phyloP scores from a whole-genome alignment of 2,329 filamentous ascomycete genomes.

The Alternaria brassicicola region DNA sequence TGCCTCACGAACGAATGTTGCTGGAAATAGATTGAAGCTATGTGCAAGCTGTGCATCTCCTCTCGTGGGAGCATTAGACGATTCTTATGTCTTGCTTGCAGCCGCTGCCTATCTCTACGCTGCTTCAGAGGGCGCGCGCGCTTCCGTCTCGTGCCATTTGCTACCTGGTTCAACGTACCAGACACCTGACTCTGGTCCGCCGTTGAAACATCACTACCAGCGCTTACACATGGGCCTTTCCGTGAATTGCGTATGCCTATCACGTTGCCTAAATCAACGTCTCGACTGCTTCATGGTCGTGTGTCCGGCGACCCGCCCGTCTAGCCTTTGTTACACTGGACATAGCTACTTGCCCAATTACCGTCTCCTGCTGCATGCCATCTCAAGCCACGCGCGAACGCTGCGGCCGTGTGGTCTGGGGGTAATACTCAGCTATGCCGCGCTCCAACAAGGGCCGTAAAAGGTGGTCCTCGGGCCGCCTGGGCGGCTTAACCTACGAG shows the following conservation, averaged over 20 bases:
- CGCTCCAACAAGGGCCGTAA: constrained; percentile 8
- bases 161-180: constrained; percentile 36
- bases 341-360: constrained; percentile 32
- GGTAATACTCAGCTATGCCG: constrained; percentile 23
- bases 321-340: constrained; percentile 27
- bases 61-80: constrained; percentile 34
- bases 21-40: constrained; percentile 30
- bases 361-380: constrained; percentile 21
- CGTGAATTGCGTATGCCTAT: constrained; percentile 29
- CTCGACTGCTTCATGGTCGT: constrained; percentile 26
- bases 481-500: constrained; percentile 33
- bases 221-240: constrained; percentile 38
- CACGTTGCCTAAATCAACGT: constrained; percentile 32
- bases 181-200: constrained; percentile 41
- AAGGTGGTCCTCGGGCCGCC: constrained; percentile 8
- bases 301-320: constrained; percentile 28
- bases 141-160: constrained; percentile 41
- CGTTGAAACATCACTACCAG: constrained; percentile 42
- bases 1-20: constrained; percentile 18
- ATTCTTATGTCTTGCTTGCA: constrained; percentile 47
- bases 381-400: constrained; percentile 39
- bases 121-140: constrained; percentile 44
- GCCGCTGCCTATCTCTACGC: constrained; percentile 42
- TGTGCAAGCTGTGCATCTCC: constrained; percentile 32
- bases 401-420: constrained; percentile 23